Percentiles rank a stretch among this genome's conserved stretches.
Conservation (phyloP, 2,329 filamentous ascomycete species). For the Beauveria sp. region DNA sequence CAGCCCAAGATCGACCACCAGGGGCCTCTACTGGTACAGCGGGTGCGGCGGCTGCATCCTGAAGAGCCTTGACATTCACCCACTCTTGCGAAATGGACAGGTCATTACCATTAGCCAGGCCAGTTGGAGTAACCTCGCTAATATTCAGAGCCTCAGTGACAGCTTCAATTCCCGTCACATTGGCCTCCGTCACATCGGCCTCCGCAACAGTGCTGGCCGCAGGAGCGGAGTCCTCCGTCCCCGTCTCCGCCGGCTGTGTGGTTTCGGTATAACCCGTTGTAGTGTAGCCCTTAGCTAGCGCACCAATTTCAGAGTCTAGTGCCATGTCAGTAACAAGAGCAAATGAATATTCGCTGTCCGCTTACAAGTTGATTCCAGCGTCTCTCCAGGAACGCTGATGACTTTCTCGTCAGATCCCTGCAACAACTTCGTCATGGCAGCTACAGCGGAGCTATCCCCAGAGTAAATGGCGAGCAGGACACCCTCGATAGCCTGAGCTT, state of each 20-base stretch:
- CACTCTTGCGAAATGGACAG: conserved; percentile 55
- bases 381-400: conserved; percentile 54
- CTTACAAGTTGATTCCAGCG: conserved; percentile 66
- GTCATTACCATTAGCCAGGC: conserved; percentile 35
- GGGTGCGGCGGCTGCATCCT: conserved; percentile 57
- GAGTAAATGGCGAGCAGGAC: conserved; percentile 71
- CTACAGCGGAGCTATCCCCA: conserved; percentile 66
- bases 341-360: conserved; percentile 12
- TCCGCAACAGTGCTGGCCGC: conserved; percentile 30
- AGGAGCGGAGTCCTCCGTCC: conserved; percentile 42
- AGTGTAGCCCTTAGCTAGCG: conserved; percentile 45
- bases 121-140: conserved; percentile 37
- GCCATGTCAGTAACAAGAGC: neutral
- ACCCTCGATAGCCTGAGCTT: conserved; percentile 75
- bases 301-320: conserved; percentile 31
- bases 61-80: conserved; percentile 61
- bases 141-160: neutral
- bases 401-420: conserved; percentile 62
- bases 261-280: conserved; percentile 29
- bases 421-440: conserved; percentile 69
- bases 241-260: conserved; percentile 39
- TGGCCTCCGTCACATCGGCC: conserved; percentile 27
- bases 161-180: conserved; percentile 29
- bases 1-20: conserved; percentile 66
- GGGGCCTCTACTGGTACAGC: conserved; percentile 39